Conservation (phyloP, 2,329 filamentous ascomycete genomes). For the Rasamsonia emersonii region DNA sequence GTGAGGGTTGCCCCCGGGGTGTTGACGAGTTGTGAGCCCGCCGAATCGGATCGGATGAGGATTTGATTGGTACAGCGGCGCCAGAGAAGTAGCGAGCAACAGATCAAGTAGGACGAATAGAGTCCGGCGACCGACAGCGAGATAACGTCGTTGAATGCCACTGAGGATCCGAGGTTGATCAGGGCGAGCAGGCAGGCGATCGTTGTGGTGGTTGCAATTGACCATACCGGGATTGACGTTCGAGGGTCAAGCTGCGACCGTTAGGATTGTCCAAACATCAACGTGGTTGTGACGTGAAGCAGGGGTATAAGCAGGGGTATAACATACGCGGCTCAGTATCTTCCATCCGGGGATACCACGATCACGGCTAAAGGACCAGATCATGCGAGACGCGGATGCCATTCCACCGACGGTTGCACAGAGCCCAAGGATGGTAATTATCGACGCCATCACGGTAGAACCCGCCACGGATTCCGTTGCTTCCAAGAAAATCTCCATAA, state of each 20-base stretch:
- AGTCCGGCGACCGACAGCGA: constrained; percentile 39
- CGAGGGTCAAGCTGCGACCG: constrained; percentile 6
- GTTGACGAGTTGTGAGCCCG: constrained; percentile 17
- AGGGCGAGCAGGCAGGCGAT: constrained; percentile 32
- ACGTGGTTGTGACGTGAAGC: constrained; percentile 4
- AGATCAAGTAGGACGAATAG: constrained; percentile 42
- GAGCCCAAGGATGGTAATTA: constrained; percentile 25
- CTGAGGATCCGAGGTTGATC: constrained; percentile 44
- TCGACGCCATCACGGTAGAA: constrained; percentile 19
- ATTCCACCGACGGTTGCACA: constrained; percentile 23
- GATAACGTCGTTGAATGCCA: constrained; percentile 43
- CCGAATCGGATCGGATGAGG: constrained; percentile 26
- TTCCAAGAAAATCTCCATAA: constrained; percentile 36
- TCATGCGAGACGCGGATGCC: constrained; percentile 24
- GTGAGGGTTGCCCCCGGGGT: constrained; percentile 10
- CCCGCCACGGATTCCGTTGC: constrained; percentile 33
- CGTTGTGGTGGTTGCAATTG: constrained; percentile 17
- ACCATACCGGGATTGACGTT: constrained; percentile 17
- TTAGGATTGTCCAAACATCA: neutral
- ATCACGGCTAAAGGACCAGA: constrained; percentile 32
- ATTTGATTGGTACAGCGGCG: constrained; percentile 28
- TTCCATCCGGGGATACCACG: constrained; percentile 24
- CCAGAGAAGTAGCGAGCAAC: constrained; percentile 35
- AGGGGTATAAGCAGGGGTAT: neutral
- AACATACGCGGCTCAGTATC: constrained; percentile 17